Conservation (phyloP, 192 early-diverging fungal species). For the Linnemannia hyalina region DNA sequence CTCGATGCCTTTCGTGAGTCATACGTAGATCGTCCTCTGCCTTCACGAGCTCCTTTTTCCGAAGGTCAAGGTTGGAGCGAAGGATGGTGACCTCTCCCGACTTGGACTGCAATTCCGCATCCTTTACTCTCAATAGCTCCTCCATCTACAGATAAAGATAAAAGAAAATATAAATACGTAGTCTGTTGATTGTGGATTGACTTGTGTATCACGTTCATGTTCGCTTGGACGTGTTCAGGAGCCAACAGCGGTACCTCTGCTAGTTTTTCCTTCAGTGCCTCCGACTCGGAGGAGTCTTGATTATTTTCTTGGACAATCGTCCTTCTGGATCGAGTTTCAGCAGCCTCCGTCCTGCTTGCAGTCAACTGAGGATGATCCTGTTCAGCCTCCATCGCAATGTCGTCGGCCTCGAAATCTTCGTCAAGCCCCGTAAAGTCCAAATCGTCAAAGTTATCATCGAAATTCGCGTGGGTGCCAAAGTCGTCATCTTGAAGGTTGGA, state of each 20-base stretch:
- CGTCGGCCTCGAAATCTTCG: conserved; percentile 11
- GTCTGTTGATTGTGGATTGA: too few species aligned
- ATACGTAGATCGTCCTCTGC: background rate
- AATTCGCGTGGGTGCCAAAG: conserved; percentile 5
- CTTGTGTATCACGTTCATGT: too few species aligned
- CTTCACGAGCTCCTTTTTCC: background rate
- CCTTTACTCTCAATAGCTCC: conserved; percentile 7
- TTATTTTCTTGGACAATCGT: background rate
- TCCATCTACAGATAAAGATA: conserved; percentile 10
- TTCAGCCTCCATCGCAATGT: conserved; percentile 3
- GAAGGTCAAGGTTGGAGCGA: conserved; percentile 19
- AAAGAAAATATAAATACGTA: background rate
- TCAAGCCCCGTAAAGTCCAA: conserved; percentile 4
- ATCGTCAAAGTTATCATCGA: conserved; percentile 12
- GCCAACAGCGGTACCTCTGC: conserved; percentile 14
- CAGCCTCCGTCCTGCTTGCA: background rate
- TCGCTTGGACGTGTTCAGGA: too few species aligned
- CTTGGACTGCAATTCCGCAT: conserved; percentile 20
- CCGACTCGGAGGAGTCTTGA: conserved; percentile 2
- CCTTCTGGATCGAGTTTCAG: background rate
- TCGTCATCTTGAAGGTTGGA: conserved; percentile 15
- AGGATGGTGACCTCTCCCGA: conserved; percentile 23
- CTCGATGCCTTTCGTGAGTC: background rate
- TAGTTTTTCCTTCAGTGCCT: conserved; percentile 10
- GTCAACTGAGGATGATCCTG: background rate